Conservation (phyloP, 2,329 filamentous ascomycete genomes). For the Botrytis fabae region DNA sequence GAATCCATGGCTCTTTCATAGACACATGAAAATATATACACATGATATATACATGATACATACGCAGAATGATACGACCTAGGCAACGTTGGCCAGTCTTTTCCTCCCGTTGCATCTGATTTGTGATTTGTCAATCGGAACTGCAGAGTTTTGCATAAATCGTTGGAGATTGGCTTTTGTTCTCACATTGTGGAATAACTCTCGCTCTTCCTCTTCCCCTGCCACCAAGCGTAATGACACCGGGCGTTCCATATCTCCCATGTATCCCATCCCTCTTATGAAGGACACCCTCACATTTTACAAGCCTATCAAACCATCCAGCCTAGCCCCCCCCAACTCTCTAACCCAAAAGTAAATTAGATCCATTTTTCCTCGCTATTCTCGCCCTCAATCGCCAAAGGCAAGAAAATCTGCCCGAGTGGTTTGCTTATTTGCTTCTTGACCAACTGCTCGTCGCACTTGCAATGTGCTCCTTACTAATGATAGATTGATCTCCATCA, state of each 20-base stretch:
- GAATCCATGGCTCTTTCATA: not conserved
- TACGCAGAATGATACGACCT: not conserved
- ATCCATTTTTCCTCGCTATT: not conserved
- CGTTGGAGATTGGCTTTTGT: conserved; percentile 1
- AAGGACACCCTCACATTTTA: not conserved
- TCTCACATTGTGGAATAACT: too few species aligned
- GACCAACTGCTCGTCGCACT: not conserved
- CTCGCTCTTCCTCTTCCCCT: not conserved
- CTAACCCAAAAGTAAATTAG: conserved; percentile 12
- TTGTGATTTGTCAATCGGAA: not conserved
- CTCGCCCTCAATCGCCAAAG: conserved; percentile 12
- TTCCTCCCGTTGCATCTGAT: not conserved
- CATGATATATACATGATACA: too few species aligned
- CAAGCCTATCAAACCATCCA: not conserved
- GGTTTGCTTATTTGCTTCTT: not conserved
- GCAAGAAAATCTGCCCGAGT: not conserved
- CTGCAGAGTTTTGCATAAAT: not conserved
- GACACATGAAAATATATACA: too few species aligned
- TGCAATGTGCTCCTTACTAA: not conserved
- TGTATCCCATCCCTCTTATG: not conserved
- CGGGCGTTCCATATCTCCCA: not conserved
- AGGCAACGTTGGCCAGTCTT: not conserved
- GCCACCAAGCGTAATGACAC: not conserved
- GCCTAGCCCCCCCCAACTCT: not conserved
- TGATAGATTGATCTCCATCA: conserved; percentile 19